Evolutionary conservation across 2,329 filamentous ascomycete species (phyloP).

Genomic region (Chlorencoelia australis): DNA sequence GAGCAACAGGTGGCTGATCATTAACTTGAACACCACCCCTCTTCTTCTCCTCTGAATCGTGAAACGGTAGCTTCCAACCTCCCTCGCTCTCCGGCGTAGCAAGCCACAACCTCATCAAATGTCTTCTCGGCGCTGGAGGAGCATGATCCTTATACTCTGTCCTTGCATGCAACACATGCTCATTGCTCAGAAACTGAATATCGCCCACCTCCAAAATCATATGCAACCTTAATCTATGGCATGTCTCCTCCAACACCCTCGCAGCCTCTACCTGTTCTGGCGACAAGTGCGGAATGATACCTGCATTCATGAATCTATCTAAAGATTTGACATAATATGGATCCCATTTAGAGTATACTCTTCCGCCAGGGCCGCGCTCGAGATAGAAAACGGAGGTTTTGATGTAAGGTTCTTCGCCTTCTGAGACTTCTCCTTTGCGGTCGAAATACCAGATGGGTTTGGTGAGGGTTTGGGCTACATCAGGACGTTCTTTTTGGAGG

Average conservation of each 20-base stretch:
- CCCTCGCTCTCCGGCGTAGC: slow-evolving; percentile 73
- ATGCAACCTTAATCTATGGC: slow-evolving; percentile 62
- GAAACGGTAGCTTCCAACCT: slow-evolving; percentile 77
- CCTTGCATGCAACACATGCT: slow-evolving; percentile 69
- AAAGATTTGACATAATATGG: slow-evolving; percentile 79
- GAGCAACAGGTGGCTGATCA: slow-evolving; percentile 63
- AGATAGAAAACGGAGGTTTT: slow-evolving; percentile 65
- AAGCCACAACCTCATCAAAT: slow-evolving; percentile 78
- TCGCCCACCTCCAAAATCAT: slow-evolving; percentile 83
- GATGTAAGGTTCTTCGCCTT: slow-evolving; percentile 67
- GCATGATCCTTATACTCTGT: slow-evolving; percentile 69
- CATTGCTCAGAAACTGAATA: slow-evolving; percentile 78
- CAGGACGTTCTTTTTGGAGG: slow-evolving; percentile 63
- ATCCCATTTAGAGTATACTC: slow-evolving; percentile 80
- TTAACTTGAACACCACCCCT: slow-evolving; percentile 82
- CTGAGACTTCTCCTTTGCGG: slow-evolving; percentile 72
- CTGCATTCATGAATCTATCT: slow-evolving; percentile 60
- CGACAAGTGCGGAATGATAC: slow-evolving; percentile 63
- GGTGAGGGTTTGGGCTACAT: slow-evolving; percentile 66
- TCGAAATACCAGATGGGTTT: slow-evolving; percentile 86
- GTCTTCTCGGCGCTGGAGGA: slow-evolving; percentile 59
- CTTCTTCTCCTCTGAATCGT: slow-evolving; percentile 75
- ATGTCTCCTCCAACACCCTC: slow-evolving; percentile 64
- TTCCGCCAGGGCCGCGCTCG: slow-evolving; percentile 53
- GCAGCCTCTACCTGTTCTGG: slow-evolving; percentile 58